Evolutionary conservation across 1,139 yeast species (phyloP), one percentile per base, ranked within the genome.

Genomic region (Ashbya aceris): DNA sequence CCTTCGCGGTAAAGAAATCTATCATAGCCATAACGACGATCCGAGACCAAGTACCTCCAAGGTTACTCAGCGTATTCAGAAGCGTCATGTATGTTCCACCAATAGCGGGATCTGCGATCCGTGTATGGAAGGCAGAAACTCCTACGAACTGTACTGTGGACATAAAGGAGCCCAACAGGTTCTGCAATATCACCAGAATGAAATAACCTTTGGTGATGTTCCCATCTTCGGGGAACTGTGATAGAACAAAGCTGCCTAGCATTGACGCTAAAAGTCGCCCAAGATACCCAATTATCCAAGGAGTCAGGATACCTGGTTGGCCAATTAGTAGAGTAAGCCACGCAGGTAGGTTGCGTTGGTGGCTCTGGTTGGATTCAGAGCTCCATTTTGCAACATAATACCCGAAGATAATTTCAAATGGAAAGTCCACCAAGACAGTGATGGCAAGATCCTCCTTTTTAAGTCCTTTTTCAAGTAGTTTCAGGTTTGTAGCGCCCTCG

Each of bases 21-120:
- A 93, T 91, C 60, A 87, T 70, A 48, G 71, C 76, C 53, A 87
- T 73, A 5, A 89, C 79, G 38, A 91, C 68, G 23, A 86, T 68
- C 45, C 89, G 73, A 0, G 99, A 98, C 98, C 98, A 93, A 26
- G 94, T 93, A 4, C 98, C 99, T 30, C 99, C 99, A 45, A 89
- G 73, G 58, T 91, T 91, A 30, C 94, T 80, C 40, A 91, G 69
- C 0, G 99, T 91, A 63, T 93, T 93, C 44, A 91, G 69, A 1
- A 95, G 81, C 0, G 98, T 91, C 97, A 93, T 91, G 62, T 91
- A 91, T 0, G 99, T 93, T 1, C 98, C 98, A 12, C 98, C 99
- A 53, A 91, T 85, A 10, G 79, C 65, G 0, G 98, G 97, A 61
- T 91, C 98, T 2, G 98, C 96, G 42, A 93, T 84, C 54, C 82